Conservation (phyloP, 192 early-diverging fungal species). For the Rhizophagus clarus region DNA sequence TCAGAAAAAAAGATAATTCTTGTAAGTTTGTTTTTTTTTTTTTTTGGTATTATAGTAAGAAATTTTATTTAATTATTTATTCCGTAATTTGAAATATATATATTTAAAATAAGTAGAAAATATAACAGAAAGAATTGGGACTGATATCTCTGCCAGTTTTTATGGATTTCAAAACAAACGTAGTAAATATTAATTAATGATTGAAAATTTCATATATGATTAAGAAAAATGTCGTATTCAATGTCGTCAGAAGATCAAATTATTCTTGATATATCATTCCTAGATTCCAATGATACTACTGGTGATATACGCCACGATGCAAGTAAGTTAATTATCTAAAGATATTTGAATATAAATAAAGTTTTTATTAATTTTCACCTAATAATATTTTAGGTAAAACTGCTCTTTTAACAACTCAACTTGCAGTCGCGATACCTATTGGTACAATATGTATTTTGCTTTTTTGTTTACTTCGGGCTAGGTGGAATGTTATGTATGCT, state of each 20-base stretch:
- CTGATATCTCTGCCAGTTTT: no score
- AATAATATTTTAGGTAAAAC: slow-evolving; percentile 30
- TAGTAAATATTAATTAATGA: no score
- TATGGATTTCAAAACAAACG: no score
- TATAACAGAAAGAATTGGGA: no score
- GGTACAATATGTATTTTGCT: slow-evolving; percentile 37
- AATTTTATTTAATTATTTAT: no score
- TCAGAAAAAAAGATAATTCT: no score
- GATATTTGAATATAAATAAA: background rate
- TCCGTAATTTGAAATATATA: no score
- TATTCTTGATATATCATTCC: background rate
- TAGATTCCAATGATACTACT: background rate
- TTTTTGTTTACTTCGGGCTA: slow-evolving; percentile 43
- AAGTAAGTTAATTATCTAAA: background rate
- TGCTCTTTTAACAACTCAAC: slow-evolving; percentile 42
- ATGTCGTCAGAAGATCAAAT: background rate
- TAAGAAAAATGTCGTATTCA: background rate
- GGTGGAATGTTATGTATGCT: slow-evolving; percentile 46
- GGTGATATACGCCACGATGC: background rate
- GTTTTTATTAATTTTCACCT: background rate
- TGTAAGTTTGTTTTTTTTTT: no score
- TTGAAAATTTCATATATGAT: no score
- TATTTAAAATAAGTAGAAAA: no score
- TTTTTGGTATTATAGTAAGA: no score
- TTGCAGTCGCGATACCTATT: slow-evolving; percentile 30